Base-by-base conservation (phyloP, 495 filamentous ascomycete genomes). In the Neurospora sp. region DNA sequence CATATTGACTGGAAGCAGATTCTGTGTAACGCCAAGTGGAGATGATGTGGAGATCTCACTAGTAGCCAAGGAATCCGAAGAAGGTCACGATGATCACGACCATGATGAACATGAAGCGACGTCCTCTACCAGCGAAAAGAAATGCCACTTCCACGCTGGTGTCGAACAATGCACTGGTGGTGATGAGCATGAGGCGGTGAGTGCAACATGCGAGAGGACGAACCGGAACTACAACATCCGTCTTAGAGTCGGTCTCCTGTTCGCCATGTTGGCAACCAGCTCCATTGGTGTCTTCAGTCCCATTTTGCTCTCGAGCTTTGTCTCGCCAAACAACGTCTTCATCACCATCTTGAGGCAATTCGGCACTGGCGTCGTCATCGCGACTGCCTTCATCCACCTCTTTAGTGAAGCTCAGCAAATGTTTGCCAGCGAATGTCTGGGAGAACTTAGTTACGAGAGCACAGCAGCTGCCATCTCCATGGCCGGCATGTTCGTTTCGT, bases 311-410 rank as follows among this genome's bases (percentile, higher is more conserved):
- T 75, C 81, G 37, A 74, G 74, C 35, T 74, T 80, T 71, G 75
- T 82, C 22, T 69, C 78, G 18, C 70, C 72, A 22, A 74, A 76
- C 11, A 76, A 81, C 27, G 20, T 73, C 69, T 81, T 86, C 41
- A 85, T 87, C 68, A 84, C 86, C 20, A 75, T 87, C 14, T 82
- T 91, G 38, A 88, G 91, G 75, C 91, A 93, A 72, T 93, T 93
- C 72, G 91, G 91, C 7, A 92, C 91, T 0, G 91, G 91, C 2
- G 87, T 93, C 27, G 89, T 93, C 73, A 84, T 93, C 61, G 84
- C 91, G 5, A 93, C 91, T 0, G 90, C 89, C 16, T 91, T 92
- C 71, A 81, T 93, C 22, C 91, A 93, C 76, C 85, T 92, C 11
- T 87, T 87, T 72, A 91, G 89, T 0, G 88, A 92, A 71, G 90